These are phyloP conservation scores for Tilletia setariae DNA, from an alignment of 1,284 basidiomycete species.

Conservation along the genomic window DNA sequence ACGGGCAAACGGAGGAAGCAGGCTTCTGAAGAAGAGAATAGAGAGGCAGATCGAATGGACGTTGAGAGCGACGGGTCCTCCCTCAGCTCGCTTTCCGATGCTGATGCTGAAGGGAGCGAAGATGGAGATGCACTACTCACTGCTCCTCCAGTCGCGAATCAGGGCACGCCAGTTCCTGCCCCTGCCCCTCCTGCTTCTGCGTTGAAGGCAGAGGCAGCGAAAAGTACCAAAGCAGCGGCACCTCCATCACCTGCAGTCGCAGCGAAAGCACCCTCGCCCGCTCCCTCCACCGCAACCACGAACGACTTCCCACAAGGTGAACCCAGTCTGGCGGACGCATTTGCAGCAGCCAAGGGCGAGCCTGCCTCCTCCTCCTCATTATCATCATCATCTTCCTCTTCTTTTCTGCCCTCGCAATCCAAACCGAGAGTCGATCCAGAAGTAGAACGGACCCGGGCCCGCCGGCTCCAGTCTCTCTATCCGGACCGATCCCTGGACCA, in stretches of 20 bases:
- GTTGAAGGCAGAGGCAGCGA: too few species aligned
- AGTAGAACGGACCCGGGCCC: neutral
- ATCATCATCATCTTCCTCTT: too few species aligned
- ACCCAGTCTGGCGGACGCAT: slow-evolving; percentile 5
- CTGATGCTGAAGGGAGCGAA: slow-evolving; percentile 9
- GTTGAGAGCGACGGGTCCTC: neutral
- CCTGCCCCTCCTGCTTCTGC: neutral
- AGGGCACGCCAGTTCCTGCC: neutral
- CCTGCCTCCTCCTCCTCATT: neutral
- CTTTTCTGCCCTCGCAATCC: neutral
- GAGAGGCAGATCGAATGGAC: neutral
- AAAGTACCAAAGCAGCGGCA: too few species aligned
- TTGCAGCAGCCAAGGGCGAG: slow-evolving; percentile 2
- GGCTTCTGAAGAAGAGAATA: neutral
- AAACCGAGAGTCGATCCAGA: neutral
- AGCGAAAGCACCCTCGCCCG: neutral
- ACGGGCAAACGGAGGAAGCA: neutral
- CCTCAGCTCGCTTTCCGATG: slow-evolving; percentile 7
- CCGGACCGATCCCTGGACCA: slow-evolving; percentile 9
- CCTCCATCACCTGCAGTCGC: neutral
- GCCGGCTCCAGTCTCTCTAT: neutral
- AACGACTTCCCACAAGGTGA: neutral
- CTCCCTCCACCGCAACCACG: neutral
- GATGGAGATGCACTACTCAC: neutral
- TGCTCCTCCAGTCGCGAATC: neutral